Conservation (phyloP, 1,139 yeast genomes). For the Taphrina pruni region DNA sequence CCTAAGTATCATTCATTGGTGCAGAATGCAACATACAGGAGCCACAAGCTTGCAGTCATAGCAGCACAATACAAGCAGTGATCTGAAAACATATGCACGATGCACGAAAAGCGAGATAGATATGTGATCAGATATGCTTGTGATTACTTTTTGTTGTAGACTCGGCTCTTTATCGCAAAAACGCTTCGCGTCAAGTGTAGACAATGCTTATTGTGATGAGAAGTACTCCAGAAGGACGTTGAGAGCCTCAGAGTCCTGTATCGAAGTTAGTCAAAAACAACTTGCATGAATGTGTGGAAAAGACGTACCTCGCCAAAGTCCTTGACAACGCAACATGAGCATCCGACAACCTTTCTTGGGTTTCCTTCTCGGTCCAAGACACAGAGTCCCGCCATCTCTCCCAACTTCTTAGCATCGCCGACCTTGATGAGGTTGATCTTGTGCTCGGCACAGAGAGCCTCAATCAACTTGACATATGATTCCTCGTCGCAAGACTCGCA, state of each 20-base stretch:
- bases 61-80: no score
- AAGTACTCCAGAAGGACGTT: slow-evolving; percentile 39
- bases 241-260: slow-evolving; percentile 99
- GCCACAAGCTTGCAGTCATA: no score
- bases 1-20: no score
- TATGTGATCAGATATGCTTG: no score
- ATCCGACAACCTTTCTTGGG: slow-evolving; percentile 99
- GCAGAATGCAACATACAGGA: no score
- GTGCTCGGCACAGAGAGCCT: slow-evolving; percentile 98
- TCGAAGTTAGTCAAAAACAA: slow-evolving; percentile 57
- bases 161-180: neutral
- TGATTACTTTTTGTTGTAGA: neutral
- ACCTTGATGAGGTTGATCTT: slow-evolving; percentile 98
- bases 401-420: slow-evolving; percentile 98
- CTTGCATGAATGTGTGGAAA: neutral
- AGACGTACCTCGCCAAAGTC: slow-evolving; percentile 31
- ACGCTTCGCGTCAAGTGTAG: neutral
- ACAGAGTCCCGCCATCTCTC: slow-evolving; percentile 99
- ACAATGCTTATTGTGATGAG: slow-evolving; percentile 23
- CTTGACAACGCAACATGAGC: slow-evolving; percentile 99
- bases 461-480: slow-evolving; percentile 94
- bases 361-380: slow-evolving; percentile 99
- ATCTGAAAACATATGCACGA: no score
- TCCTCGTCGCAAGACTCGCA: slow-evolving; percentile 99
- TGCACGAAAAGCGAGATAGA: no score